Evolutionary conservation across 169 alveolate species (phyloP).

Genomic region (Eimeria necatrix): DNA sequence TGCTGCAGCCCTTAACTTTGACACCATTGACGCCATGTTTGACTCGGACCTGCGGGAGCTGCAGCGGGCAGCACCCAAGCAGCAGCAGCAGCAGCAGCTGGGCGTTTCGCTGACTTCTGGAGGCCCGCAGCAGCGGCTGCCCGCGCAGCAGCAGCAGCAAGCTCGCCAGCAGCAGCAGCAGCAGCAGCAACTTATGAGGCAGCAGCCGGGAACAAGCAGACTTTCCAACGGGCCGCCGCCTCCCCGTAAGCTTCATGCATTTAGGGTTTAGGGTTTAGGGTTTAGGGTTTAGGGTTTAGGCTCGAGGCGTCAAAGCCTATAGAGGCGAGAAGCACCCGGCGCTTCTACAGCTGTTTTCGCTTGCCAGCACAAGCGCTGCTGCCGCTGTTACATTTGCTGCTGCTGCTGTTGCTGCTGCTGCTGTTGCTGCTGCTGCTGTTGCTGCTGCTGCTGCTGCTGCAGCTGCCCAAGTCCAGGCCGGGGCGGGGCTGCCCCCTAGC

Average conservation of each 20-base stretch:
- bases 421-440: neutral
- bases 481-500: constrained; percentile 5
- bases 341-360: no score
- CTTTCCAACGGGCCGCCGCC: constrained; percentile 33
- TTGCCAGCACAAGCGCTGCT: no score
- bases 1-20: constrained; percentile 64
- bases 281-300: neutral
- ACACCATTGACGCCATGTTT: constrained; percentile 64
- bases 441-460: constrained; percentile 2
- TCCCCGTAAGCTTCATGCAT: neutral
- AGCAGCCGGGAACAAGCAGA: constrained; percentile 39
- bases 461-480: neutral
- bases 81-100: constrained; percentile 7
- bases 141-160: constrained; percentile 61
- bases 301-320: no score
- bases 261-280: neutral
- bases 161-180: constrained; percentile 9
- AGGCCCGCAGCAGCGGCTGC: constrained; percentile 21
- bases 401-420: neutral
- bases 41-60: constrained; percentile 71
- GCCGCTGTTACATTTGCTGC: neutral
- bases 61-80: constrained; percentile 66
- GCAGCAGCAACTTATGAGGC: constrained; percentile 63
- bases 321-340: neutral
- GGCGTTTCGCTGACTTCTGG: constrained; percentile 27